Conservation (phyloP, 441 rosid species). For the Populus hybrid region DNA sequence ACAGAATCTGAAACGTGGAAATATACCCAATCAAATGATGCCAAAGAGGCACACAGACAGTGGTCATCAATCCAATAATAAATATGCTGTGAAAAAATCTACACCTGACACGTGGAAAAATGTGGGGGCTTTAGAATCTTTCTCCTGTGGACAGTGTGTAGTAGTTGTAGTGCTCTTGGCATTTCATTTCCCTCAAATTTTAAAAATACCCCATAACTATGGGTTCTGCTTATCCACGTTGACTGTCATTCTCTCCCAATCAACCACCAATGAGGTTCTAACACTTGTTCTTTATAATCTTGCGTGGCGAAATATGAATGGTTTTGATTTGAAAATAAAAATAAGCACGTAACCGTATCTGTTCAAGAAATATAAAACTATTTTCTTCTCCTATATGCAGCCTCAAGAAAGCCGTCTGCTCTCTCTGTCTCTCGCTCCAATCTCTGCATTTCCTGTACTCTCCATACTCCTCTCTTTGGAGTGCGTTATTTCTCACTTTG, state of each 20-base stretch:
- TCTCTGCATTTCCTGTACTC: conserved; percentile 10
- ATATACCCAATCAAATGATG: conserved; percentile 1
- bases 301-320: conserved; percentile 16
- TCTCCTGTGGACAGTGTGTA: neutral
- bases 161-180: neutral
- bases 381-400: conserved; percentile 8
- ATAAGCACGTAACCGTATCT: neutral
- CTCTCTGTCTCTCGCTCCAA: neutral
- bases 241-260: conserved; percentile 1
- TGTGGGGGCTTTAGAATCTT: conserved; percentile 14
- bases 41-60: neutral
- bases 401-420: conserved; percentile 6
- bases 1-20: neutral
- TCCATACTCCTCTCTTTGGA: neutral
- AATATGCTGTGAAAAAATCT: neutral
- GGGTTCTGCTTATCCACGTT: neutral
- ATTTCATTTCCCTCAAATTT: neutral
- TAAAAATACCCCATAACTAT: neutral
- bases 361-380: conserved; percentile 19
- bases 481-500: neutral
- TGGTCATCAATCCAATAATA: neutral
- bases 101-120: conserved; percentile 14
- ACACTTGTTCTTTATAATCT: neutral
- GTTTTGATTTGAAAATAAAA: conserved; percentile 1
- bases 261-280: neutral